phyloP scores from a whole-genome alignment of 148 eudicot genomes.

The Camellia japonica region DNA sequence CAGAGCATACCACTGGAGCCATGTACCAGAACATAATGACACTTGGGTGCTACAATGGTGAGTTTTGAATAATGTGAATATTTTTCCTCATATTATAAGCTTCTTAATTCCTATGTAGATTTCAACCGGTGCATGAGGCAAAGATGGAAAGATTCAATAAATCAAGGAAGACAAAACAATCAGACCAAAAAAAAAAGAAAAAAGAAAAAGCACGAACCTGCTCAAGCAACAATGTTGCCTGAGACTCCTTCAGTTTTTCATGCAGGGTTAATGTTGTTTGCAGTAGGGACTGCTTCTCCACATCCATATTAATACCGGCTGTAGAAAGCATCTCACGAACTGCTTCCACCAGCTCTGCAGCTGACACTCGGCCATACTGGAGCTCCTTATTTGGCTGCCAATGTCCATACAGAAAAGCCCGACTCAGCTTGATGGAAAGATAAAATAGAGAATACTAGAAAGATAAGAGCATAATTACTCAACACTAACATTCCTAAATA shows the following conservation, averaged over 20 bases:
- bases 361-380: constrained; percentile 80
- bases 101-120: neutral
- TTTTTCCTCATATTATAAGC: neutral
- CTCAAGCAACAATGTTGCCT: constrained; percentile 81
- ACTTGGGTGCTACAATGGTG: neutral
- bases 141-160: constrained; percentile 3
- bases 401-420: constrained; percentile 20
- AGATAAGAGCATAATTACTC: neutral
- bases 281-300: constrained; percentile 72
- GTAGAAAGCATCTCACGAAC: constrained; percentile 98
- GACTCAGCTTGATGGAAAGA: constrained; percentile 11
- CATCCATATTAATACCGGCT: constrained; percentile 81
- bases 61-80: neutral
- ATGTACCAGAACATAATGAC: neutral
- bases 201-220: constrained; percentile 49
- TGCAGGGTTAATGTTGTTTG: constrained; percentile 75
- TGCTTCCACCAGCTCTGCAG: constrained; percentile 91
- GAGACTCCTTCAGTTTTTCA: constrained; percentile 81
- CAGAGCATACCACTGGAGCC: neutral
- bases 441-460: neutral
- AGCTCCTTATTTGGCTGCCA: constrained; percentile 57
- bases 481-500: neutral
- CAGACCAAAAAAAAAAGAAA: constrained; percentile 20
- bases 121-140: neutral
- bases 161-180: neutral